phyloP scores from a whole-genome alignment of 2,329 filamentous ascomycete species.

The Apiospora sp. region DNA sequence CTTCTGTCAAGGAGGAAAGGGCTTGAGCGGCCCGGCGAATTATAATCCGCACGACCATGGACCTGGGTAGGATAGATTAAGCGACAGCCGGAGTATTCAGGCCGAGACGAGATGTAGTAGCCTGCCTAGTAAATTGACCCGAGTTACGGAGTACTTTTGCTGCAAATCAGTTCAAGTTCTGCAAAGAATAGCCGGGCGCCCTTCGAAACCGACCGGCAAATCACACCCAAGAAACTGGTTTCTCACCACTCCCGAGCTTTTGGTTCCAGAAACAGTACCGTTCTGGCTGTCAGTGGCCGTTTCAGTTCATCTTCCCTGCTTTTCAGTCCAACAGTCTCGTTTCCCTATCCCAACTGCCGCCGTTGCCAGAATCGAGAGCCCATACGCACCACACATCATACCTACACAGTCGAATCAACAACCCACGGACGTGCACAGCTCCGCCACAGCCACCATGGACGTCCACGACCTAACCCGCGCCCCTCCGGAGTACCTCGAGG shows the following conservation, averaged over 20 bases:
- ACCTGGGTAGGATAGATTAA: too few relatives aligned
- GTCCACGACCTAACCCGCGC: conserved; percentile 8
- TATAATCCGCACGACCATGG: too few relatives aligned
- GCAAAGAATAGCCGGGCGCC: background rate
- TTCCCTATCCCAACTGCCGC: too few relatives aligned
- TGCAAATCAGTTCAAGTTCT: too few relatives aligned
- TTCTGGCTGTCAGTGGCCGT: background rate
- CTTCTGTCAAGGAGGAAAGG: too few relatives aligned
- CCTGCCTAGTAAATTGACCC: too few relatives aligned
- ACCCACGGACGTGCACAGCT: too few relatives aligned
- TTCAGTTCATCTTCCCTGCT: background rate
- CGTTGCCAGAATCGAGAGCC: background rate
- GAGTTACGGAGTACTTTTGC: too few relatives aligned
- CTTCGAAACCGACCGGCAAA: background rate
- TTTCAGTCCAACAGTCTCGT: too few relatives aligned
- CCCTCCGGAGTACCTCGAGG: conserved; percentile 15
- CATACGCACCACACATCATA: background rate
- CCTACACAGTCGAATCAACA: conserved; percentile 34
- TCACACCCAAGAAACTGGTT: background rate
- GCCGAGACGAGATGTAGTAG: too few relatives aligned
- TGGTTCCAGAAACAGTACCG: background rate
- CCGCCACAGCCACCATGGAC: conserved; percentile 11
- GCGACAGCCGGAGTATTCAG: too few relatives aligned
- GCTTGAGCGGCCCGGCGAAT: too few relatives aligned
- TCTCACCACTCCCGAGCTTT: background rate